Base-by-base conservation (phyloP, 2,329 filamentous ascomycete genomes). In the Aspergillus bombycis region DNA sequence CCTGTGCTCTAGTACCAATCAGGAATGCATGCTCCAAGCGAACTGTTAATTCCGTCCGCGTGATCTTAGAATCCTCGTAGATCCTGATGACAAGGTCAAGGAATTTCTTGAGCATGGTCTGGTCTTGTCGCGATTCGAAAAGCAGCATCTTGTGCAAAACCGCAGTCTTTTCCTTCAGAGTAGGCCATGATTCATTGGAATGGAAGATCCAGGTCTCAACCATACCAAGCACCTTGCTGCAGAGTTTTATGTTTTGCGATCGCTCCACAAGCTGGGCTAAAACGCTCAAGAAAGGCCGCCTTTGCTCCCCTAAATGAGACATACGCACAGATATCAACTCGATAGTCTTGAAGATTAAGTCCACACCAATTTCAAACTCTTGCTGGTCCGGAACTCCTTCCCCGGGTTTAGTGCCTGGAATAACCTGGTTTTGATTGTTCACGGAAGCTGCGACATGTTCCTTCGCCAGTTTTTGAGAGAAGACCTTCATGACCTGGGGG, bases 131-230 rank as follows among this genome's bases (percentile, higher is more conserved):
- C 62, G 92, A 88, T 78, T 99, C 95, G 70, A 99, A 99, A 0
- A 94, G 89, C 19, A 98, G 82, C 95, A 99, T 99, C 81, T 99
- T 99, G 72, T 96, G 94, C n/a, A 99, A 82, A 1, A 99, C 95
- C 1, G 96, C 96, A 0, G 94, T 98, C 82, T 99, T 99, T 79
- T 99, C 96, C 78, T 99, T 99, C 1, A 99, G 85, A 0, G 95
- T 99, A 0, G 95, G 95, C 85, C 95, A 97, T 2, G 93, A 95
- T 67, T 97, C 95, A 63, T 93, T 94, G 0, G 93, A 95, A 68
- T 93, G 88, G 82, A 99, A 99, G 7, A 99, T 92, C 96, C 96
- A 99, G 36, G 85, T 87, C 75, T 98, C 94, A 4, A 97, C 94
- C 87, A 99, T 94, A 57, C 90, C 88, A 32, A 99, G 82, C 60